Evolutionary conservation across 1,284 basidiomycete genomes (phyloP).

Genomic region (Sporisorium scitamineum): DNA sequence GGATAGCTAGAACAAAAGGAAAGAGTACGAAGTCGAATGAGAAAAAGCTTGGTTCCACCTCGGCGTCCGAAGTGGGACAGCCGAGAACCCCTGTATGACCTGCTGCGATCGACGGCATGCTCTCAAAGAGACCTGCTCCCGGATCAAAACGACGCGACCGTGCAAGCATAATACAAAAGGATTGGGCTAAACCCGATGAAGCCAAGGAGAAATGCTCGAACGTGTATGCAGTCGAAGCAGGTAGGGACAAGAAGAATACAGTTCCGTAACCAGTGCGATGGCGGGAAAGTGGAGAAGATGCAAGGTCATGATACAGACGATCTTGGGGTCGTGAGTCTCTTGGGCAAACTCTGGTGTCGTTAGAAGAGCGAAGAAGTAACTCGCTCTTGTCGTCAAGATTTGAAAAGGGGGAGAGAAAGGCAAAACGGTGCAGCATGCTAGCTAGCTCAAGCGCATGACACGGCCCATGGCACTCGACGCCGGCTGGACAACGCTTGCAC

Average conservation of each 20-base stretch:
- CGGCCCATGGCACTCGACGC: constrained; percentile 1
- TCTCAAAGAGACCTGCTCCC: constrained; percentile 7
- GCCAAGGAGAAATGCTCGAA: constrained; percentile 7
- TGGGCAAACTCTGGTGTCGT: constrained; percentile 6
- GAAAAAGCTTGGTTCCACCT: neutral
- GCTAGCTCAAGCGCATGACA: constrained; percentile 19
- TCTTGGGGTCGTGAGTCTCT: constrained; percentile 28
- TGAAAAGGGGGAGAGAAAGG: neutral
- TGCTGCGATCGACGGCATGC: neutral
- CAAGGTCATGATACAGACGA: constrained; percentile 40
- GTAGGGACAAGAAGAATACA: constrained; percentile 24
- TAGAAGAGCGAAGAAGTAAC: neutral
- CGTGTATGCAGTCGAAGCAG: constrained; percentile 17
- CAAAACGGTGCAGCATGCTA: neutral
- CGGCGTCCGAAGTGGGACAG: neutral
- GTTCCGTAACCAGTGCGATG: constrained; percentile 20
- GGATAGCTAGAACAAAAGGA: neutral
- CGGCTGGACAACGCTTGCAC: constrained; percentile 8
- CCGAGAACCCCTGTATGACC: neutral
- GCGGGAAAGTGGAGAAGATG: constrained; percentile 12
- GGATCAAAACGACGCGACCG: neutral
- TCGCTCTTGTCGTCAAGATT: constrained; percentile 13
- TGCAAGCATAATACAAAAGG: neutral
- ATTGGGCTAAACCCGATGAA: neutral
- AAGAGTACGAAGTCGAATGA: neutral